A percentile compares a stretch with the other conserved stretches of the same genome.
phyloP scores from a whole-genome alignment of 2,329 filamentous ascomycete species.

The Colletotrichum karsti region DNA sequence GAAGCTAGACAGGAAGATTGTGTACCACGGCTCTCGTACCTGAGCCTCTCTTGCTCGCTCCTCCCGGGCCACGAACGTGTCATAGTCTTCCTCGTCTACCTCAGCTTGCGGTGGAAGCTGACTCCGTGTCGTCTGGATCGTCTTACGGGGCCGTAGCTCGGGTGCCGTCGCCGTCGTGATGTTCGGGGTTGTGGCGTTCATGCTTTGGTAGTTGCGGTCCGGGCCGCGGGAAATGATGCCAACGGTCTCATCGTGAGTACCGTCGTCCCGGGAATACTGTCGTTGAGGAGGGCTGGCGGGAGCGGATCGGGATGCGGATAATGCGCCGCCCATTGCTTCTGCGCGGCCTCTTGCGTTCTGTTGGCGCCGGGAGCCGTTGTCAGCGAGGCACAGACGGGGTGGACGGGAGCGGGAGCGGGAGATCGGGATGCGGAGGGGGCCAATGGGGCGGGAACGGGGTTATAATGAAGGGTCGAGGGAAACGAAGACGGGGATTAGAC shows the following conservation, averaged over 20 bases:
- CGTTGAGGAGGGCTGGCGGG: slow-evolving; percentile 29
- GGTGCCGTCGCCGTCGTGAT: neutral
- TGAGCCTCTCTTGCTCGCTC: slow-evolving; percentile 28
- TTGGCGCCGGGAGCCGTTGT: slow-evolving; percentile 1
- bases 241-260: slow-evolving; percentile 49
- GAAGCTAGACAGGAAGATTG: slow-evolving; percentile 54
- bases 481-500: neutral
- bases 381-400: neutral
- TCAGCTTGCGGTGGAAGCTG: slow-evolving; percentile 27
- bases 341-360: slow-evolving; percentile 54
- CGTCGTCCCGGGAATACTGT: slow-evolving; percentile 27
- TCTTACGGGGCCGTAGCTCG: slow-evolving; percentile 27
- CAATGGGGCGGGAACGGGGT: neutral
- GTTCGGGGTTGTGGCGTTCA: slow-evolving; percentile 33
- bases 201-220: slow-evolving; percentile 49
- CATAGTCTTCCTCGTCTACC: slow-evolving; percentile 33
- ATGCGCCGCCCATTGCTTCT: slow-evolving; percentile 44
- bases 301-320: slow-evolving; percentile 27
- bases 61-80: slow-evolving; percentile 29
- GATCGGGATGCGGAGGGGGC: neutral
- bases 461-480: neutral
- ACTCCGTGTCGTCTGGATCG: slow-evolving; percentile 15
- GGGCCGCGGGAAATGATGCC: slow-evolving; percentile 45
- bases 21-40: slow-evolving; percentile 59
- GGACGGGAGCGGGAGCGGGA: neutral